Evolutionary conservation across 108 stramenopile species (phyloP).

Genomic region (Discostella stelligeroides): DNA sequence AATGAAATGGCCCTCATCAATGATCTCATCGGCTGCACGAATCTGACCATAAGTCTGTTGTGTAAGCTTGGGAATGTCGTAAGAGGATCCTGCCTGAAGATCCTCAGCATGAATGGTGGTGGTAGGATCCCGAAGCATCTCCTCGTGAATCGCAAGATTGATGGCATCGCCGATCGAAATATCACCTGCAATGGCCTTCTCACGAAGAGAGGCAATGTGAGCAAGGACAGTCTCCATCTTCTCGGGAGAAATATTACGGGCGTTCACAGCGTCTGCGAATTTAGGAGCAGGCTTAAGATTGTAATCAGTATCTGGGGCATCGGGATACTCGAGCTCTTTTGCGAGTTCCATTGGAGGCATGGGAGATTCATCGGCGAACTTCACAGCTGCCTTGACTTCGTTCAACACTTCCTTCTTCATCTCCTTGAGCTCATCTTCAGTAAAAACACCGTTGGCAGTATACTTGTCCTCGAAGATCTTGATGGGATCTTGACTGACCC

Average conservation of each 20-base stretch:
- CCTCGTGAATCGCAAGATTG: conserved; percentile 98
- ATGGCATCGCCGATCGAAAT: conserved; percentile 98
- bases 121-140: conserved; percentile 98
- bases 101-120: conserved; percentile 99
- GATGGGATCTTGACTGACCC: conserved; percentile 93
- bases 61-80: conserved; percentile 97
- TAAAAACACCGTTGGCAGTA: conserved; percentile 75
- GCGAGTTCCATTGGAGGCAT: conserved; percentile 94
- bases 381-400: conserved; percentile 89
- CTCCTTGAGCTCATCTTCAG: conserved; percentile 89
- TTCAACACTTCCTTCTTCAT: conserved; percentile 80
- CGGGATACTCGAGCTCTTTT: conserved; percentile 98
- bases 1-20: conserved; percentile 99
- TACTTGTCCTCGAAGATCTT: conserved; percentile 92
- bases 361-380: conserved; percentile 91
- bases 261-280: conserved; percentile 85
- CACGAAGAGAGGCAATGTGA: conserved; percentile 76
- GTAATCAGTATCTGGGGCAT: conserved; percentile 94
- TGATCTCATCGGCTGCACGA: conserved; percentile 98
- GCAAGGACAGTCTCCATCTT: conserved; percentile 75
- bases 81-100: conserved; percentile 97
- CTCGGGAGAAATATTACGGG: conserved; percentile 76
- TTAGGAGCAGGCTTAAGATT: conserved; percentile 82
- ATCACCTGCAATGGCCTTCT: conserved; percentile 87
- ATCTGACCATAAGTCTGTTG: conserved; percentile 96